phyloP scores from a whole-genome alignment of 176 grass and related monocot genomes.

The Pharus latifolius region DNA sequence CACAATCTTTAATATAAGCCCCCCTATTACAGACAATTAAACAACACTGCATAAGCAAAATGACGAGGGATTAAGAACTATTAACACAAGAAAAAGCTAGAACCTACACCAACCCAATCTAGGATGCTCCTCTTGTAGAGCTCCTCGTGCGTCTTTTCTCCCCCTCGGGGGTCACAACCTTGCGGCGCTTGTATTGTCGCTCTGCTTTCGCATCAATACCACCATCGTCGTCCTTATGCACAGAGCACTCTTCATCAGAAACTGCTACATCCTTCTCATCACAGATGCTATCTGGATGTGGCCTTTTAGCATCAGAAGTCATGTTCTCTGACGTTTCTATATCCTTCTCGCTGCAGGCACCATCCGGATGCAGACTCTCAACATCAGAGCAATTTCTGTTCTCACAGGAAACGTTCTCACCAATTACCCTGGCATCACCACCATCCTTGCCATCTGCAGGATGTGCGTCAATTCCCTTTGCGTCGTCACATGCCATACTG shows the following conservation, averaged over 20 bases:
- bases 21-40: background rate
- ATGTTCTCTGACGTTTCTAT: background rate
- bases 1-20: background rate
- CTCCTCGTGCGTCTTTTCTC: slow-evolving; percentile 38
- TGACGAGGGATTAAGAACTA: background rate
- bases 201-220: slow-evolving; percentile 16
- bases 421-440: background rate
- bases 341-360: background rate
- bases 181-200: slow-evolving; percentile 52
- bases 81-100: background rate
- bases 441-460: background rate
- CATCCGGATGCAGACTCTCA: background rate
- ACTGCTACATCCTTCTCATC: background rate
- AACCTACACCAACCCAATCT: background rate
- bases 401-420: slow-evolving; percentile 3
- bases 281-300: background rate
- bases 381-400: background rate
- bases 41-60: background rate
- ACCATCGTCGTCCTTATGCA: slow-evolving; percentile 15
- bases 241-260: slow-evolving; percentile 16
- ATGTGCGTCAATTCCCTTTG: background rate
- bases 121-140: slow-evolving; percentile 6
- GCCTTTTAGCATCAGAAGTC: background rate
- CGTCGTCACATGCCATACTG: background rate
- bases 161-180: slow-evolving; percentile 10